Evolutionary conservation across 2,329 filamentous ascomycete species (phyloP).

Genomic region (Aphanoascus verrucosus): DNA sequence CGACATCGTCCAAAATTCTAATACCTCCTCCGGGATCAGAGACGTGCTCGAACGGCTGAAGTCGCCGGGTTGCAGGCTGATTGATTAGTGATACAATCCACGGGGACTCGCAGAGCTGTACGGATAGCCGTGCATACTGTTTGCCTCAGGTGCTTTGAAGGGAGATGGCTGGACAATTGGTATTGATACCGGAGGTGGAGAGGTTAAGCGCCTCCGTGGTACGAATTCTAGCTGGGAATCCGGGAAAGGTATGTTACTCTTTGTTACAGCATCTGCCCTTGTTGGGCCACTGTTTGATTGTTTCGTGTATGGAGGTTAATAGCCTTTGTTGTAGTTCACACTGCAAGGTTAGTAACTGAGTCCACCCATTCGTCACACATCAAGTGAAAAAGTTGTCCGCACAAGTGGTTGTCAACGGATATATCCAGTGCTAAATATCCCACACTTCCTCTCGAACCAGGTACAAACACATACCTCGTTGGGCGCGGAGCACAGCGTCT

Average conservation of each 20-base stretch:
- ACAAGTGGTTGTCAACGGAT: not conserved
- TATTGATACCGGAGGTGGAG: slow-evolving; percentile 60
- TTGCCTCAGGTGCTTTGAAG: not conserved
- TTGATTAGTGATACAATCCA: no score
- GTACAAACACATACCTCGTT: slow-evolving; percentile 91
- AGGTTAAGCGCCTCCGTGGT: slow-evolving; percentile 67
- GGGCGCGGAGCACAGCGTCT: slow-evolving; percentile 63
- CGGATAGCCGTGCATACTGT: no score
- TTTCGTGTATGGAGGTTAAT: no score
- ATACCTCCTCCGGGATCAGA: no score
- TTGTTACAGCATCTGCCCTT: not conserved
- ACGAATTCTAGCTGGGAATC: slow-evolving; percentile 81
- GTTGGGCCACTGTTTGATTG: no score
- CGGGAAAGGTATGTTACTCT: slow-evolving; percentile 54
- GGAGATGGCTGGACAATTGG: slow-evolving; percentile 51
- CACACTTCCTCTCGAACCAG: slow-evolving; percentile 23
- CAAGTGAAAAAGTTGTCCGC: not conserved
- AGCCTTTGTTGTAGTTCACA: slow-evolving; percentile 44
- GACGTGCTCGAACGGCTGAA: no score
- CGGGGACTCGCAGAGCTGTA: no score
- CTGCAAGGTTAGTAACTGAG: slow-evolving; percentile 43
- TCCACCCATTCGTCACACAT: not conserved
- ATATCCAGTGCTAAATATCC: not conserved
- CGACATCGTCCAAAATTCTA: no score
- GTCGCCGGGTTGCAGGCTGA: no score